These are phyloP conservation scores for Cymbidium sinense DNA, from an alignment of 106 monocot species.

Conservation along the genomic window DNA sequence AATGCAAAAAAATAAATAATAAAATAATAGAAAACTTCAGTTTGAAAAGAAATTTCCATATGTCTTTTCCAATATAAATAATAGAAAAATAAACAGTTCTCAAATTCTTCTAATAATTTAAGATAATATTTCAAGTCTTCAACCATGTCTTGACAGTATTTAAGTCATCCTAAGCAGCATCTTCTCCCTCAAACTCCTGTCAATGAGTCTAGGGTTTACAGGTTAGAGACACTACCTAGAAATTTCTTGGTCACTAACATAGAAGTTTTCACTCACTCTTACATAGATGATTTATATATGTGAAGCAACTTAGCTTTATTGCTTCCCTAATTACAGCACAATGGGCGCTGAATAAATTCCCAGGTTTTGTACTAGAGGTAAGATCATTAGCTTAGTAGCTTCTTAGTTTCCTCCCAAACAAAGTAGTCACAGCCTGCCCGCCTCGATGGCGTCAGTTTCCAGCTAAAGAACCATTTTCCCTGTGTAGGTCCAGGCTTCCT, in stretches of 20 bases:
- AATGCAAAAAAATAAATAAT: no score
- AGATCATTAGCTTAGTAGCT: neutral
- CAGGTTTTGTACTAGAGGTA: neutral
- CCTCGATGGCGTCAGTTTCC: conserved; percentile 47
- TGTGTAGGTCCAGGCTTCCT: conserved; percentile 46
- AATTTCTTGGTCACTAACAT: neutral
- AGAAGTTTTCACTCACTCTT: neutral
- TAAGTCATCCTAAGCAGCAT: neutral
- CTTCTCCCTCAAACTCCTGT: neutral
- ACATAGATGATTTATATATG: neutral
- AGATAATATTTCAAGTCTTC: neutral
- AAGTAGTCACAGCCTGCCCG: conserved; percentile 51
- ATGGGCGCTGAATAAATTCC: neutral
- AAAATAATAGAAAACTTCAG: neutral
- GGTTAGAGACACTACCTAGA: conserved; percentile 1
- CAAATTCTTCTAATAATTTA: no score
- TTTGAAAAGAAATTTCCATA: neutral
- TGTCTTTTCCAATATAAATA: no score
- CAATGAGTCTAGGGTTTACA: neutral
- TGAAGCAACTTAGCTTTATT: neutral
- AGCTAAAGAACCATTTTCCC: conserved; percentile 51
- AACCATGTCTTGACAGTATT: neutral
- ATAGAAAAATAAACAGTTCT: no score
- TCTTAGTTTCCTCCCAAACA: conserved; percentile 28
- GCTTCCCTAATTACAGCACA: neutral